Base-by-base conservation (phyloP, 176 grass and related monocot species). In the Chloris gayana region DNA sequence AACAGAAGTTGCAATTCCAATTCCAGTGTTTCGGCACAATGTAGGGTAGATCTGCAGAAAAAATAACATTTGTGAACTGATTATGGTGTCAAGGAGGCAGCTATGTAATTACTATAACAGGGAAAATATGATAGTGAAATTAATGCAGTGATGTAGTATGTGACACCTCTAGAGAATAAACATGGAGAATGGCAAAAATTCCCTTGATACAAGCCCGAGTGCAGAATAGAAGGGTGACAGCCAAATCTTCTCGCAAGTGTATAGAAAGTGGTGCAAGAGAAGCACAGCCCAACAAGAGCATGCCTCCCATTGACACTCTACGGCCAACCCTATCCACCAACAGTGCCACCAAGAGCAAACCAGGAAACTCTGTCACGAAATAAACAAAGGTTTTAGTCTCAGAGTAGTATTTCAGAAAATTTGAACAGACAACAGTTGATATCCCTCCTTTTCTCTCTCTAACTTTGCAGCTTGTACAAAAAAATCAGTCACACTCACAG, bases 281-380 rank as follows among this genome's bases (percentile, higher is more conserved):
- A 79, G 32, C 67, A 80, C 84, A 85, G 31, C 81, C 86, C 47
- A 80, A 14, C 30, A 97, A 80, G 82, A 93, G 50, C 74, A 97
- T 80, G 15, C 56, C 51, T 4, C 67, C 87, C 77, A 97, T 68
- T 33, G 90, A 89, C 34, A 69, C 70, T 85, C 74, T 97, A 9
- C 94, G 88, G 39, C 94, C 94, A 77, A 93, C 51, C 70, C 79
- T 89, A 37, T 97, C 94, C 13, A 97, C 74, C 34, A 88, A 9
- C 67, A 88, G 61, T 85, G 74, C 84, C 26, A 86, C 81, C 64
- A 91, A 77, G 82, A 97, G 47, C 27, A 91, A 34, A 6, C 94
- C 94, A 12, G 94, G 94, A 60, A 93, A 64, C 78, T 97, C 94
- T 97, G 73, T 6, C 34, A 72, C 9, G 0, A 70, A 70, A 41